These are phyloP conservation scores for Alternaria brassicicola DNA, from an alignment of 2,329 filamentous ascomycete genomes.

Conservation along the genomic window DNA sequence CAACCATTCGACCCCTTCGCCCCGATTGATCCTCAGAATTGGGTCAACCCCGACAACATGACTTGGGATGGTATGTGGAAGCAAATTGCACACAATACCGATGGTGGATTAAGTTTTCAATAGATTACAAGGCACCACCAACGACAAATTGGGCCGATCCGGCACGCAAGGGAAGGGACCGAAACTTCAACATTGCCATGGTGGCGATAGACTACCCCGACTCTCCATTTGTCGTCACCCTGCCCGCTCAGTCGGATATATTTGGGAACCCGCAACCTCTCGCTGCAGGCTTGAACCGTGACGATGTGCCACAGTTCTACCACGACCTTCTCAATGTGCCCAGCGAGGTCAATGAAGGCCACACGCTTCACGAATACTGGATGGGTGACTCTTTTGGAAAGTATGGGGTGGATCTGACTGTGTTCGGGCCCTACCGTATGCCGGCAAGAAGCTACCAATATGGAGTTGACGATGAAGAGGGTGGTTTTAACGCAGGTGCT, in stretches of 20 bases:
- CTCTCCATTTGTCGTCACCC: conserved; percentile 57
- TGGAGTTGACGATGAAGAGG: conserved; percentile 53
- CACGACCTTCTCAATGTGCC: conserved; percentile 59
- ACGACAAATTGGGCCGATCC: conserved; percentile 58
- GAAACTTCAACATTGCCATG: conserved; percentile 64
- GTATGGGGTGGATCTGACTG: conserved; percentile 60
- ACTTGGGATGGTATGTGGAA: conserved; percentile 37
- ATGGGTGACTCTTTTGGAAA: conserved; percentile 62
- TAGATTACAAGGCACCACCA: conserved; percentile 54
- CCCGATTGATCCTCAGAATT: conserved; percentile 59
- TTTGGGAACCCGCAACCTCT: conserved; percentile 59
- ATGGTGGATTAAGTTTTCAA: conserved; percentile 50
- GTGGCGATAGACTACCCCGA: conserved; percentile 61
- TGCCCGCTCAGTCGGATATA: conserved; percentile 54
- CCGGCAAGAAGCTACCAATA: conserved; percentile 58
- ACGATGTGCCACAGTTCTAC: conserved; percentile 59
- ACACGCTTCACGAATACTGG: conserved; percentile 64
- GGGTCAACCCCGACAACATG: conserved; percentile 62
- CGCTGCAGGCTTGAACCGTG: conserved; percentile 51
- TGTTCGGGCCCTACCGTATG: conserved; percentile 60
- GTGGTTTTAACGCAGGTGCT: conserved; percentile 55
- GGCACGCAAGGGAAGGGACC: conserved; percentile 51
- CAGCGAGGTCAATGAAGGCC: conserved; percentile 56
- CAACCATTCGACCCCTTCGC: conserved; percentile 52
- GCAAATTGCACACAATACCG: conserved; percentile 52